Base-by-base conservation (phyloP, 139 green algal species). In the Chlorella ohadii region DNA sequence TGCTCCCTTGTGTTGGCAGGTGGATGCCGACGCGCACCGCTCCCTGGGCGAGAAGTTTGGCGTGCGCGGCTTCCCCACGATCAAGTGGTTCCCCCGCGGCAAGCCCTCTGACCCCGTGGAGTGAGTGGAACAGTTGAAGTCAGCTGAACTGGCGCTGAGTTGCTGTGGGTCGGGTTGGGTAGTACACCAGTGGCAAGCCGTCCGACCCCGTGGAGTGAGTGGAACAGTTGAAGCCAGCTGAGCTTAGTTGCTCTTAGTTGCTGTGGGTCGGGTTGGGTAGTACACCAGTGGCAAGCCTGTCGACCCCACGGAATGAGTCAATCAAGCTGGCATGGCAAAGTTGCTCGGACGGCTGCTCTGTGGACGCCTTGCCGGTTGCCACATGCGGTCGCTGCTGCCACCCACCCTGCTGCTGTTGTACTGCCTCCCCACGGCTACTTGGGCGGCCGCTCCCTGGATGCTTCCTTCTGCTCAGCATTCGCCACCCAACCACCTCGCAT, bases 51-150 rank as follows among this genome's bases (percentile, higher is more conserved):
- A 93, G 72, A 82, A 81, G 25, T 98, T 96, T 88, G 94, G 84
- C 22, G 94, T 98, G 19, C 34, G 70, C 17, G 94, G 94, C 74
- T 98, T 98, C 87, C 95, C 95, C 78, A 98, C 95, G 51, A 73
- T 98, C 89, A 96, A 96, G 41, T 83, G 78, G 78, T 83, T 83
- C 78, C 78, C 78, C 4, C 78, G 78, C 41, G 78, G 78, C 61
- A 74, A 83, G 78, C 13, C 78, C 41, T 13, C 31, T 22, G 36
- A 81, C 20, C 76, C 80, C 56, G 56, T 66, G 36, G 71, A 80
- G 61, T 86, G 63, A 74, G 73, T 47, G 28, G 51, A 23, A 9
- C 44, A 23, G 12, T 22, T 59, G 6, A 11, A 55, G 7, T 55
- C 44, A 11, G 11, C 44, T 55, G 44, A 6, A n/a, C n/a, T n/a